Evolutionary conservation across 164 flowering plant genomes (phyloP), one percentile per base, ranked within the genome.

Genomic region (Protea cynaroides): DNA sequence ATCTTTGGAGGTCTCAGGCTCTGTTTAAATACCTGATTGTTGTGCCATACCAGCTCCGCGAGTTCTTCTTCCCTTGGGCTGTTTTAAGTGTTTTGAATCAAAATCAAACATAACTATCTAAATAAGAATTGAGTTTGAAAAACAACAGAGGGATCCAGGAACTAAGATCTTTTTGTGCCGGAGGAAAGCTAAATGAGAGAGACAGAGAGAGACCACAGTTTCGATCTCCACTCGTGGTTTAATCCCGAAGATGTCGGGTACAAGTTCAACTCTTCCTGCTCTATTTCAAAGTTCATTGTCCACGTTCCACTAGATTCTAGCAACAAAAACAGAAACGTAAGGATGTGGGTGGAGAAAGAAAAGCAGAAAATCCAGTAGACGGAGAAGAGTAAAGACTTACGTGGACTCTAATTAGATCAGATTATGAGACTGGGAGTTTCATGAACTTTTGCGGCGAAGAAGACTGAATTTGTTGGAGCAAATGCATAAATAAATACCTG

Each of bases 21-120:
- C 18, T 86, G 92, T 76, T 78, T 66, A 36, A 88, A 84, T n/a
- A 86, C 80, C 54, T 80, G 87, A 0, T 96, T 96, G 73, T 93
- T 80, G 22, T 82, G 88, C 97, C 98, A 93, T 24, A 88, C 63
- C 51, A 93, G 74, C 81, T 93, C 98, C 85, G 86, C 77, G 40
- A 93, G 74, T 15, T 83, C 92, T 9, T 88, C 88, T 1, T 81
- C 92, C 0, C 49, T 5, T 29, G 5, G 2, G 34, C 34, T 29
- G 34, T 29, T 29, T 29, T 5, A 68, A 74, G 87, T 82, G 72
- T 51, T 15, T 17, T 1, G 17, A 40, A 40, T 40, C 46, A 40
- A 9, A 12, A 40, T 40, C 14, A 40, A 40, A 8, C 46, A 9
- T 8, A 38, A 34, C 46, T 56, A 54, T 0, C 19, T 8, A n/a